Evolutionary conservation across 768 basidiomycete genomes (phyloP), one percentile per base, ranked within the genome.

Genomic region (Tylopilus plumbeoviolaceoides): DNA sequence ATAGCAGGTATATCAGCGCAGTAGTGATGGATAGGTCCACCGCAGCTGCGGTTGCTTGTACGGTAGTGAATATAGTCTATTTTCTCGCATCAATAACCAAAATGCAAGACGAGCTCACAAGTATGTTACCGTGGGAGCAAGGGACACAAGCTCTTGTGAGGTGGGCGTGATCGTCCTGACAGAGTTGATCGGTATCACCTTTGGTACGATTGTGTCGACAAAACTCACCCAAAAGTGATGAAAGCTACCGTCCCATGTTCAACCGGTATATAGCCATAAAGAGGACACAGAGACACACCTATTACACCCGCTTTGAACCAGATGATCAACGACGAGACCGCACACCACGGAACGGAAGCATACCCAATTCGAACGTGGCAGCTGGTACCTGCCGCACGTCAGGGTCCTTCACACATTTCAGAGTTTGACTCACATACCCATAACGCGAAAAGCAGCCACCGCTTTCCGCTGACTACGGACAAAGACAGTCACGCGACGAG

Each of bases 141-240:
- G 33, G 1, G 33, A 35, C 14, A 35, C 33, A 9, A 35, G 33
- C 14, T 35, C 57, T 21, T 18, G 2, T 21, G 53, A 46, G 1
- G 61, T 59, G 15, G 61, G 60, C 2, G 28, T 51, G 27, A 55
- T 48, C 42, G 40, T 59, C 18, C 61, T 61, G 38, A 35, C 39
- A 38, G n/a, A 20, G 1, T 35, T 35, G 33, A 35, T 35, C 9
- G 9, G 33, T 15, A 35, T 35, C 12, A 14, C 11, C 33, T 2
- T 11, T 6, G 33, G 33, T 15, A 35, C 5, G 33, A 35, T 15
- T 6, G 14, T 6, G 33, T 12, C 14, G 18, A 21, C 39, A 41
- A 31, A 20, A 30, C 31, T 56, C n/a, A 63, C 60, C 53, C 60
- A 30, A 56, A 53, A 10, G 27, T 18, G 17, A 59, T 51, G 33